These are phyloP conservation scores for Talaromyces sp. DNA, from an alignment of 2,329 filamentous ascomycete genomes.

Conservation along the genomic window DNA sequence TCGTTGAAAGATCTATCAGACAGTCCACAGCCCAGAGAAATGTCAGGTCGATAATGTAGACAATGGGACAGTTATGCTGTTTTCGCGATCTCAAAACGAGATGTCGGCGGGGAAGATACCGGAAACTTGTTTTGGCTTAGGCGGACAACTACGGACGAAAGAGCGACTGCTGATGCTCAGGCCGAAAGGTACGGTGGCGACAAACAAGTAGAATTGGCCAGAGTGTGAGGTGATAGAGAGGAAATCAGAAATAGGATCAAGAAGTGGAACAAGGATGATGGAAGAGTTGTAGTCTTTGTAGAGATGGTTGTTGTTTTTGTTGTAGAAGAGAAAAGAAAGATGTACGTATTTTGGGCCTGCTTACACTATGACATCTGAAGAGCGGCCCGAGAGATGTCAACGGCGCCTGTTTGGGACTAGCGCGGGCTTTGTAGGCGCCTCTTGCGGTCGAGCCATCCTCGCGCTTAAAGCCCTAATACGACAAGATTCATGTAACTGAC, in stretches of 20 bases:
- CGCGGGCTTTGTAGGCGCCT: conserved; percentile 15
- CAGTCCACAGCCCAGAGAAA: too few relatives aligned
- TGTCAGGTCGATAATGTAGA: not conserved
- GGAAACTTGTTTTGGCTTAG: conserved; percentile 14
- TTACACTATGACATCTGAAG: conserved; percentile 18
- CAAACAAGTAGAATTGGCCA: not conserved
- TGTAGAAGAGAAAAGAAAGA: conserved; percentile 5
- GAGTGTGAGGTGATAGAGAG: not conserved
- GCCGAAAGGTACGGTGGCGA: conserved; percentile 5
- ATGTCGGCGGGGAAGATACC: conserved; percentile 11
- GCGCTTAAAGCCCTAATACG: not conserved
- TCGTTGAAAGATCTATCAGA: not conserved
- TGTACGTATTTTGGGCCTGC: not conserved
- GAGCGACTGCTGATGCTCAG: conserved; percentile 7
- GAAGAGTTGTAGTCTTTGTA: not conserved
- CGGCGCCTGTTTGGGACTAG: conserved; percentile 25
- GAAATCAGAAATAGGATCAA: not conserved
- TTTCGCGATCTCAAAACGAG: not conserved
- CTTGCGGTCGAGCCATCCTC: conserved; percentile 10
- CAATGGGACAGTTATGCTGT: not conserved
- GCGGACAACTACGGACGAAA: conserved; percentile 9
- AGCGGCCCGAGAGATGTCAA: conserved; percentile 25
- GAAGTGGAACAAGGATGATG: not conserved
- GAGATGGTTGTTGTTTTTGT: not conserved
- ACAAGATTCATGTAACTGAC: not conserved